Conservation (phyloP, 2,329 filamentous ascomycete genomes). For the Calonectria honghensis region DNA sequence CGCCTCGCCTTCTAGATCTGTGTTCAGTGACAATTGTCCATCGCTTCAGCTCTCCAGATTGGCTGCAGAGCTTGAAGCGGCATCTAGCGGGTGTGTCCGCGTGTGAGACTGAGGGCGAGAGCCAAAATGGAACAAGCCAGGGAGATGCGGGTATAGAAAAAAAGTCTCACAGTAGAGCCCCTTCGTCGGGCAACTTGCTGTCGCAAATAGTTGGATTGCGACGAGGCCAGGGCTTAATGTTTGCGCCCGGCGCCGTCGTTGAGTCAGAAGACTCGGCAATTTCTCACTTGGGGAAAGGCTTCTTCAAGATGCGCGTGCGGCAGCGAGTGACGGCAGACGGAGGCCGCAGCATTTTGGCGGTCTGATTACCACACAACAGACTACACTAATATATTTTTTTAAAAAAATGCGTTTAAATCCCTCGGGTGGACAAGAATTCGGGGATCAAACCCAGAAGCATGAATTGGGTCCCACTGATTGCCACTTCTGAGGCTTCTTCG, state of each 20-base stretch:
- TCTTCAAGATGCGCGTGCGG: slow-evolving; percentile 64
- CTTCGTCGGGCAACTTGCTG: slow-evolving; percentile 59
- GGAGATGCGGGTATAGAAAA: neutral
- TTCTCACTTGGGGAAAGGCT: slow-evolving; percentile 60
- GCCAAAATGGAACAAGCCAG: neutral
- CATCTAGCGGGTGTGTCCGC: slow-evolving; percentile 67
- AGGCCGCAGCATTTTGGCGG: slow-evolving; percentile 67
- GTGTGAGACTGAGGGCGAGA: neutral
- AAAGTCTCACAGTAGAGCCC: neutral
- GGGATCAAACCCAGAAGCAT: neutral
- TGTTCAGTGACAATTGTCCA: slow-evolving; percentile 84
- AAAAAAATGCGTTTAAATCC: neutral
- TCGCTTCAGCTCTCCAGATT: slow-evolving; percentile 80
- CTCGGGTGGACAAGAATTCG: neutral
- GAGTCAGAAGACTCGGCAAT: slow-evolving; percentile 26
- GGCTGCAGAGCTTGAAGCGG: slow-evolving; percentile 68
- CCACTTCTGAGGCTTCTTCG: neutral
- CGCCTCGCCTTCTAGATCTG: slow-evolving; percentile 80
- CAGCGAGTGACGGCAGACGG: slow-evolving; percentile 67
- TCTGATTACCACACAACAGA: slow-evolving; percentile 30
- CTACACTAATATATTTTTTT: neutral
- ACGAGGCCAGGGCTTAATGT: slow-evolving; percentile 68
- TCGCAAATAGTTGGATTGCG: slow-evolving; percentile 64
- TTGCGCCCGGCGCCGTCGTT: slow-evolving; percentile 66
- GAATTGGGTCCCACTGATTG: neutral